Base-by-base conservation (phyloP, 331 rosid species). In the Acacia pycnantha region DNA sequence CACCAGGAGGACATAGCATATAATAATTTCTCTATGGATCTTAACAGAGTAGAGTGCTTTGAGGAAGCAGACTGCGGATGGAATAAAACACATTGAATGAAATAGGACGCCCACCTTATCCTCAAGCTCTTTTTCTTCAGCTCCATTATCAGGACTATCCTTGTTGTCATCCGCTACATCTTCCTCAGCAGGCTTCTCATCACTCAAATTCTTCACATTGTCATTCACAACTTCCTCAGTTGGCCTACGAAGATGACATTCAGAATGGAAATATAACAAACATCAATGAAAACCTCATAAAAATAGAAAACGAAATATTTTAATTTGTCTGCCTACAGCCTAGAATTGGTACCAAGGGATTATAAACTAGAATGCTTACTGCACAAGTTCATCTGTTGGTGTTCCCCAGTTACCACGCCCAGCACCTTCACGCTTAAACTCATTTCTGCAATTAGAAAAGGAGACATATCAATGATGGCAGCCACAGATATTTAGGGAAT, bases 391-490 rank as follows among this genome's bases (percentile, higher is more conserved):
- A 84, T 93, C 98, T 29, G 50, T 51, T 56, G 90, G 82, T 19
- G 91, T 79, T 84, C 99, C 99, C 99, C 99, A 95, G 77, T 95
- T 95, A 33, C 98, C 97, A 4, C 92, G 90, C 43, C 99, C 99
- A 74, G 94, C 78, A 1, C 99, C 99, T 2, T 95, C 98, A 8
- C 98, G 94, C 75, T 95, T 95, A 43, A 86, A 37, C 67, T 90
- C 97, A 67, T 35, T 90, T 59, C 99, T 95, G 87, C 47, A 71
- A 48, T 41, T 14, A 73, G 65, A 82, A 64, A 24, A 77, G 10
- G 15, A 31, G 33, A n/a, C 77, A 46, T 18, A 47, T 81, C 35
- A 87, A 76, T 54, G 56, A 18, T 26, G 14, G 58, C 15, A 47
- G 12, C 27, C 43, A 73, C 27, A 66, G 1, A 70, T 41, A 29